Base-by-base conservation (phyloP, 202 grass and related monocot species). In the Miscanthus sacchariflorus region DNA sequence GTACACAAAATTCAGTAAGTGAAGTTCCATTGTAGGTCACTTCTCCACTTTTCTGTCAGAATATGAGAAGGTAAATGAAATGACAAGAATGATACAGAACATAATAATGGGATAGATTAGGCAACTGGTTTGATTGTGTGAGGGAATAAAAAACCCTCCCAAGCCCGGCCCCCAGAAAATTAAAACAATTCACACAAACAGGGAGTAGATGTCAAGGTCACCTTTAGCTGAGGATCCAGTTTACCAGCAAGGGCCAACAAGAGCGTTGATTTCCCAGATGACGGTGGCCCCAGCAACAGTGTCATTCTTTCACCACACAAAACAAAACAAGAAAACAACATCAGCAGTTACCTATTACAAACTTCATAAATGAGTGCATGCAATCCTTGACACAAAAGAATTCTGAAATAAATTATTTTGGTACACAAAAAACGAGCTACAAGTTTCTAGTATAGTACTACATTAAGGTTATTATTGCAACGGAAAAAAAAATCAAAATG, bases 211-310 rank as follows among this genome's bases (percentile, higher is more conserved):
- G 76, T 39, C 24, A 28, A 49, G 6, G 10, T 85, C 77, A 93
- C 93, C 91, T 93, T 95, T 72, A 95, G 81, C 67, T 82, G 85
- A 80, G 84, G 65, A 85, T 95, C 89, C n/a, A 93, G 76, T 91
- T 93, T 95, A 70, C 91, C 87, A 76, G 91, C 84, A 72, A 91
- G 89, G 28, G 87, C 84, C 67, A 82, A 72, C 36, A 93, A 83
- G 8, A 95, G 79, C 2, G 93, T 95, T n/a, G 93, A 85, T 77
- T 95, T 93, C 81, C 91, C 93, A 78, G 93, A 95, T 83, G 74
- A 85, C 52, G 91, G 91, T 86, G 93, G 91, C 28, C 93, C 93
- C 68, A 95, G 54, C 33, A 95, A 77, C 81, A 95, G 78, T 43
- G 93, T 95, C 89, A 95, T 95, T 90, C 93, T 95, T 69, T 6